Conservation (phyloP, 805 yeast species). For the Saccharomycopsis javanensis region DNA sequence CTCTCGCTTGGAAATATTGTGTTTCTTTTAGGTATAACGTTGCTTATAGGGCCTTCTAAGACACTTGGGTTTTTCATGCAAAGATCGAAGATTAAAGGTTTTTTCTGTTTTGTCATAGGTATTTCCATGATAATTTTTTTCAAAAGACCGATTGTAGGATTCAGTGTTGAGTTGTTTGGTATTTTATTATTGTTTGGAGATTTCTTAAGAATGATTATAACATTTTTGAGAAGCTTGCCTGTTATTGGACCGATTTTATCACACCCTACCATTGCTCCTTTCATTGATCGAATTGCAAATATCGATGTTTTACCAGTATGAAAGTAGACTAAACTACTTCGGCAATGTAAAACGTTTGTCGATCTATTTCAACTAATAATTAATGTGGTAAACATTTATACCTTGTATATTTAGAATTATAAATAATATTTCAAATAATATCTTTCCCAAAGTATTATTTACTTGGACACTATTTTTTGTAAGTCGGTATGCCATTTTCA, state of each 20-base stretch:
- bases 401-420: background rate
- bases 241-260: conserved; percentile 76
- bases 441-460: too few relatives aligned
- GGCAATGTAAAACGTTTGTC: background rate
- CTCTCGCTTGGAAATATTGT: conserved; percentile 82
- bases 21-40: conserved; percentile 69
- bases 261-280: conserved; percentile 74
- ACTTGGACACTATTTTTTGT: background rate
- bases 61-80: conserved; percentile 77
- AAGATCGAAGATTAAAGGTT: conserved; percentile 79
- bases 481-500: background rate
- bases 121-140: conserved; percentile 55
- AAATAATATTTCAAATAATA: background rate
- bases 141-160: conserved; percentile 77
- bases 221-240: conserved; percentile 81
- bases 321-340: background rate
- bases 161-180: conserved; percentile 79
- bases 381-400: background rate
- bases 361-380: background rate
- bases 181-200: conserved; percentile 86
- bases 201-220: conserved; percentile 80
- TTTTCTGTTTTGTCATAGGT: conserved; percentile 70
- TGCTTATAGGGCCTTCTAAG: conserved; percentile 82
- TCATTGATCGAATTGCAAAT: conserved; percentile 15
- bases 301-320: conserved; percentile 18